Conservation (phyloP, 805 yeast genomes). For the Scheffersomyces ergatensis region DNA sequence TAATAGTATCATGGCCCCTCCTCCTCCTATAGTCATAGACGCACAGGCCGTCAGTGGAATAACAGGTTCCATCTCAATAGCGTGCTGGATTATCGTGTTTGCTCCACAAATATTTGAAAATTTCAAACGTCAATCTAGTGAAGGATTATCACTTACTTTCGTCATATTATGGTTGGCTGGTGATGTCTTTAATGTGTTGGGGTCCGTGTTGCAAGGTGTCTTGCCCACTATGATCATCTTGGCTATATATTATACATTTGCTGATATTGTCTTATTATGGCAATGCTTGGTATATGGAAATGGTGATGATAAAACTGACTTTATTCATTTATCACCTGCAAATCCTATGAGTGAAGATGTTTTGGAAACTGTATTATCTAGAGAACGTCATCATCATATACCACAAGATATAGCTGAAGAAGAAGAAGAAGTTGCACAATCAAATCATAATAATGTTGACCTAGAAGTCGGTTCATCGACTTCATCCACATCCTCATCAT, state of each 20-base stretch:
- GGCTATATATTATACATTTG: conserved; percentile 89
- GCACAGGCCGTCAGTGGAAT: conserved; percentile 76
- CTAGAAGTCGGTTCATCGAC: conserved; percentile 2
- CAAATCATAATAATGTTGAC: conserved; percentile 15
- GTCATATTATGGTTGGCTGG: conserved; percentile 91
- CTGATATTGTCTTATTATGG: conserved; percentile 78
- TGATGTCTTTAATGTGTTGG: conserved; percentile 89
- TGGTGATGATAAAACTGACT: conserved; percentile 56
- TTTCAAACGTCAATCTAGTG: conserved; percentile 78
- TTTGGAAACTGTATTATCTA: conserved; percentile 56
- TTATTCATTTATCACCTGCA: conserved; percentile 83
- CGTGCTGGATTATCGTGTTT: conserved; percentile 97
- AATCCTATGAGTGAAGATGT: conserved; percentile 76
- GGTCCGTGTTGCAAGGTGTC: conserved; percentile 86
- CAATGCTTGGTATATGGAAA: conserved; percentile 83
- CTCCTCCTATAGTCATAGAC: conserved; percentile 63
- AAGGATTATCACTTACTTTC: conserved; percentile 84
- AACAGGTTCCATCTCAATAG: conserved; percentile 84
- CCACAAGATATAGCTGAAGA: conserved; percentile 13
- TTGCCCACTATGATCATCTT: conserved; percentile 91
- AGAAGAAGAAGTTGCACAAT: conserved; percentile 8
- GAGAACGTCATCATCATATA: conserved; percentile 24
- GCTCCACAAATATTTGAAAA: conserved; percentile 96
- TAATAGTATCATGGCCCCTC: conserved; percentile 45
- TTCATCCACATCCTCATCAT: neutral